Percentiles rank a stretch among this genome's conserved stretches.
Conservation (phyloP, 306 rosid species). For the Quercus bicolor region DNA sequence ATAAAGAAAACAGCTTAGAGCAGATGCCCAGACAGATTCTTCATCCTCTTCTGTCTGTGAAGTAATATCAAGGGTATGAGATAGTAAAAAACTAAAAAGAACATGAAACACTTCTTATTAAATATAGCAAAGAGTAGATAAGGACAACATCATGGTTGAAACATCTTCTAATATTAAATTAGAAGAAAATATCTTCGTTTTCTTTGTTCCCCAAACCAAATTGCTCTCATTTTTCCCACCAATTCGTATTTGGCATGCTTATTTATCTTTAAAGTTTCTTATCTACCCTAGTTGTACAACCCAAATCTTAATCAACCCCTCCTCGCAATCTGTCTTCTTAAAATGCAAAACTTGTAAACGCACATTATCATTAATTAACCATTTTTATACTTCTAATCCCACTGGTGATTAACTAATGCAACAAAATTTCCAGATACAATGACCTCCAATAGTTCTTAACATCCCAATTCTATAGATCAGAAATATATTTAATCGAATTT, state of each 20-base stretch:
- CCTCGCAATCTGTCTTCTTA: neutral
- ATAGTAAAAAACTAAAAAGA: conserved; percentile 10
- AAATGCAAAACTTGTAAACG: neutral
- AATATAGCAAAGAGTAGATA: conserved; percentile 6
- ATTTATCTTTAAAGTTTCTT: neutral
- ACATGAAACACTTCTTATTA: neutral
- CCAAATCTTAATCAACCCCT: neutral
- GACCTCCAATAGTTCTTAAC: neutral
- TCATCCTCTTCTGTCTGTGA: conserved; percentile 84
- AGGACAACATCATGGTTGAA: neutral
- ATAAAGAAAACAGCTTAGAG: conserved; percentile 95
- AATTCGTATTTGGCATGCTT: neutral
- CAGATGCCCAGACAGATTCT: conserved; percentile 98
- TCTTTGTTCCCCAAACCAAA: neutral
- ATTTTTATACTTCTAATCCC: neutral
- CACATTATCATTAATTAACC: neutral
- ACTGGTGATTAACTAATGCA: neutral
- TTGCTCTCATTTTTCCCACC: neutral
- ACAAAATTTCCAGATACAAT: neutral
- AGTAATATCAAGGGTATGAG: conserved; percentile 12
- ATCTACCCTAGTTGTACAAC: neutral
- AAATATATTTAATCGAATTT: neutral
- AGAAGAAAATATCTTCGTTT: neutral
- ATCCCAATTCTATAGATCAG: neutral
- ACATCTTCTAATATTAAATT: neutral